Percentiles rank a stretch among this genome's conserved stretches.
phyloP scores from a whole-genome alignment of 2,329 filamentous ascomycete species.

The Coleophoma crateriformis region DNA sequence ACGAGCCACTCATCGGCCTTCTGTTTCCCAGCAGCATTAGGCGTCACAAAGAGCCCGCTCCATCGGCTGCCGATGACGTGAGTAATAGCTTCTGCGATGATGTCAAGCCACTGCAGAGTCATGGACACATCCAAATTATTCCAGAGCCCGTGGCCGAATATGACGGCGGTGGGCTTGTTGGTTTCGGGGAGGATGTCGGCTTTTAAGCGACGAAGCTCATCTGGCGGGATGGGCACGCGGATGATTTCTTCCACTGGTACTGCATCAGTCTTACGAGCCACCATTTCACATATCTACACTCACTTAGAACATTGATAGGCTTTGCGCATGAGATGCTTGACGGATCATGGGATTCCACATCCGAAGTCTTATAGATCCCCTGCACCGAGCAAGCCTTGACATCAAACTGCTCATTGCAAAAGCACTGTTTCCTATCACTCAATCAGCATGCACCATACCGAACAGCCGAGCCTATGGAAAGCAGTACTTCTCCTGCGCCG shows the following conservation, averaged over 20 bases:
- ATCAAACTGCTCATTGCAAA: conserved; percentile 44
- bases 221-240: conserved; percentile 33
- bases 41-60: conserved; percentile 32
- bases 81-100: conserved; percentile 26
- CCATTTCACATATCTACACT: neutral
- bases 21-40: conserved; percentile 37
- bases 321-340: conserved; percentile 33
- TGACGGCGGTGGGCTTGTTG: conserved; percentile 30
- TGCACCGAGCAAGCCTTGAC: conserved; percentile 42
- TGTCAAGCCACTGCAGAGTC: conserved; percentile 34
- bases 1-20: conserved; percentile 41
- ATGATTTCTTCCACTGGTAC: conserved; percentile 34
- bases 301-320: conserved; percentile 31
- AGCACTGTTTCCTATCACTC: conserved; percentile 31
- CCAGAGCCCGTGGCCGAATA: conserved; percentile 43
- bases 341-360: conserved; percentile 36
- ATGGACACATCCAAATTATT: conserved; percentile 37
- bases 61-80: conserved; percentile 8
- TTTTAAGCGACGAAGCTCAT: conserved; percentile 33
- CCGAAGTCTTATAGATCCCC: conserved; percentile 40
- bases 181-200: conserved; percentile 24
- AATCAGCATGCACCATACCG: neutral
- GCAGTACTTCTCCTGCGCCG: conserved; percentile 29
- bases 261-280: conserved; percentile 17
- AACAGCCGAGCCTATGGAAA: neutral